These are phyloP conservation scores for Lasiosphaeria miniovina DNA, from an alignment of 495 filamentous ascomycete genomes.

Conservation along the genomic window DNA sequence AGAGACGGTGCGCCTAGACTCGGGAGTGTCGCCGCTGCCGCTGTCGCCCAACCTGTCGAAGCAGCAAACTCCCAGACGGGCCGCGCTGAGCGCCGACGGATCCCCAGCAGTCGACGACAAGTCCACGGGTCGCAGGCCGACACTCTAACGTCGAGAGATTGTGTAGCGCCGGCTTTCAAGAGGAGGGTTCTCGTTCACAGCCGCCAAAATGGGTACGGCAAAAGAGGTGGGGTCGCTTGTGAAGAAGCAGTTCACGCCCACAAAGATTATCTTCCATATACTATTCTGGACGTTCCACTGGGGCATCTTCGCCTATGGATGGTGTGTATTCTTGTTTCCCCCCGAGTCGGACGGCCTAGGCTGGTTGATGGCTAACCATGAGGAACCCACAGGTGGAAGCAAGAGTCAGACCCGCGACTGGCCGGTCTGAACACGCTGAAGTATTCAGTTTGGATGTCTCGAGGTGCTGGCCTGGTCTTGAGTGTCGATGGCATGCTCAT, in stretches of 20 bases:
- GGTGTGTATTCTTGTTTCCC: conserved; percentile 51
- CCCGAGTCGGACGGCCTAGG: background rate
- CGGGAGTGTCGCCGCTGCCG: background rate
- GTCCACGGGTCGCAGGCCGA: conserved; percentile 51
- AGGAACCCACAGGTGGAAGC: conserved; percentile 63
- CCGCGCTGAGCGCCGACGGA: conserved; percentile 11
- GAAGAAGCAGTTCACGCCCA: conserved; percentile 60
- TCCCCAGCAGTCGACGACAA: conserved; percentile 15
- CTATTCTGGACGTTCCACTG: conserved; percentile 84
- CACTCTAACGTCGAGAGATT: conserved; percentile 31
- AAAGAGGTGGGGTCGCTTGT: conserved; percentile 24
- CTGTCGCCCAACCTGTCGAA: conserved; percentile 11
- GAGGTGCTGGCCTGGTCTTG: conserved; percentile 83
- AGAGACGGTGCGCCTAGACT: background rate
- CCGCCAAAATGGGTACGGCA: conserved; percentile 40
- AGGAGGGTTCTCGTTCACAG: conserved; percentile 17
- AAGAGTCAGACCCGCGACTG: conserved; percentile 62
- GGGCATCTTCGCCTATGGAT: conserved; percentile 80
- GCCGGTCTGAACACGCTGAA: conserved; percentile 74
- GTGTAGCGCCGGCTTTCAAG: conserved; percentile 17
- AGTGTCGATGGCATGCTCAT: conserved; percentile 84
- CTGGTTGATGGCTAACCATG: conserved; percentile 8
- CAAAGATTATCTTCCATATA: conserved; percentile 75
- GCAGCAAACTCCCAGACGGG: background rate
- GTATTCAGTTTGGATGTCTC: conserved; percentile 93